Percentiles rank a stretch among this genome's conserved stretches.
Evolutionary conservation across 352 stramenopile species (phyloP).

Genomic region (Phytophthora meadii): DNA sequence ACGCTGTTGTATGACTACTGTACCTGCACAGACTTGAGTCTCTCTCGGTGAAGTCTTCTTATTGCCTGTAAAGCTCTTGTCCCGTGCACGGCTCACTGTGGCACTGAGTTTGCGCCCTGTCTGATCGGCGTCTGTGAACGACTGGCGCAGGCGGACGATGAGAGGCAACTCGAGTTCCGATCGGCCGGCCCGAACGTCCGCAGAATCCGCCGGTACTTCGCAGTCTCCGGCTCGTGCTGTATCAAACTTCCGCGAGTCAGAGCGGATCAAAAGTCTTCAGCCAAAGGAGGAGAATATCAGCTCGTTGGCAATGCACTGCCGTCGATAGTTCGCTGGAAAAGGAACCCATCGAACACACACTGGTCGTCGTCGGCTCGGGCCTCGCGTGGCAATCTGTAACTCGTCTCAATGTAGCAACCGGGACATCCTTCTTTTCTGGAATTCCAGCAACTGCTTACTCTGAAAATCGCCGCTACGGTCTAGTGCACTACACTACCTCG

Average conservation of each 20-base stretch:
- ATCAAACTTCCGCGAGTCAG: slow-evolving; percentile 16
- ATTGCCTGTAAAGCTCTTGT: neutral
- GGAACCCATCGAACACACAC: slow-evolving; percentile 24
- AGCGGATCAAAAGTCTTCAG: neutral
- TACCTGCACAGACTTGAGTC: neutral
- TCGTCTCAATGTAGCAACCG: slow-evolving; percentile 20
- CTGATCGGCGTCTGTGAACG: slow-evolving; percentile 29
- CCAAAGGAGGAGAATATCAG: neutral
- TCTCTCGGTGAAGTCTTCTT: neutral
- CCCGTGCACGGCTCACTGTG: slow-evolving; percentile 12
- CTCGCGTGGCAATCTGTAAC: slow-evolving; percentile 6
- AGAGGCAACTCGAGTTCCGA: slow-evolving; percentile 25
- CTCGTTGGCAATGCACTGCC: slow-evolving; percentile 1
- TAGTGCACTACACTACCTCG: neutral
- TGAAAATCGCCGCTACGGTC: neutral
- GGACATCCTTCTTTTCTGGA: neutral
- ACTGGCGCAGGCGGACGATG: slow-evolving; percentile 26
- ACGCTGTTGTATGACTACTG: neutral
- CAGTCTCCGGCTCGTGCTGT: slow-evolving; percentile 6
- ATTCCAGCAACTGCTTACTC: neutral
- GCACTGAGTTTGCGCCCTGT: slow-evolving; percentile 25
- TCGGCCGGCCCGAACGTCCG: slow-evolving; percentile 20
- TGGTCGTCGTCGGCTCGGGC: slow-evolving; percentile 6
- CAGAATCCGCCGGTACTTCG: slow-evolving; percentile 15
- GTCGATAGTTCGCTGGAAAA: slow-evolving; percentile 24